Evolutionary conservation across 768 basidiomycete genomes (phyloP).

Genomic region (Fomitopsis serialis): DNA sequence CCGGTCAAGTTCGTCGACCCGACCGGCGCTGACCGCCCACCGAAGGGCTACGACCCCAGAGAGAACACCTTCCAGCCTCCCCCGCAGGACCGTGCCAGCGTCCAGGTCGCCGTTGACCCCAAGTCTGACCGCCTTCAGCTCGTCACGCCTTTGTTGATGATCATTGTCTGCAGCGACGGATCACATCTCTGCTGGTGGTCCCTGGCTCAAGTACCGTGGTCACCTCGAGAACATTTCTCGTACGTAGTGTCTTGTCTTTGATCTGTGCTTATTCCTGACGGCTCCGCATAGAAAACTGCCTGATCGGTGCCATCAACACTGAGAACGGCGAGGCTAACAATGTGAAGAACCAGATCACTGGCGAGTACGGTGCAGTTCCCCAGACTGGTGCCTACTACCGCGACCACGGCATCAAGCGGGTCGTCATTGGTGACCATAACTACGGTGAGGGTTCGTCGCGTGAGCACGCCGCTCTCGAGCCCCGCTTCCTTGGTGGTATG

Average conservation of each 20-base stretch:
- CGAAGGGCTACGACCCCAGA: constrained; percentile 93
- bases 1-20: constrained; percentile 96
- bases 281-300: constrained; percentile 71
- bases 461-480: constrained; percentile 96
- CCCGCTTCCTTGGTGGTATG: constrained; percentile 89
- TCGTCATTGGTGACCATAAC: constrained; percentile 93
- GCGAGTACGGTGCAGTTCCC: constrained; percentile 83
- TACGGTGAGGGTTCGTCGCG: constrained; percentile 98
- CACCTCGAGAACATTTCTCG: constrained; percentile 98
- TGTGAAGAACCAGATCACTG: constrained; percentile 85
- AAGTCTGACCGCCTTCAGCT: constrained; percentile 88
- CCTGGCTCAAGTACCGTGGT: constrained; percentile 99
- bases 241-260: constrained; percentile 29
- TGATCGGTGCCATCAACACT: constrained; percentile 95
- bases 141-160: constrained; percentile 47
- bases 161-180: constrained; percentile 66
- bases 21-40: constrained; percentile 86
- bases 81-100: constrained; percentile 75
- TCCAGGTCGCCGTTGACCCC: constrained; percentile 83
- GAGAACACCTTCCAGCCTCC: constrained; percentile 97
- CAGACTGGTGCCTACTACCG: constrained; percentile 85
- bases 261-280: constrained; percentile 4
- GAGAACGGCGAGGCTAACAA: constrained; percentile 97
- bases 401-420: constrained; percentile 88
- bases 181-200: constrained; percentile 95